A percentile compares a stretch with the other conserved stretches of the same genome.
Conservation (phyloP, 352 stramenopile genomes). For the Pythium rhizo-oryzae region DNA sequence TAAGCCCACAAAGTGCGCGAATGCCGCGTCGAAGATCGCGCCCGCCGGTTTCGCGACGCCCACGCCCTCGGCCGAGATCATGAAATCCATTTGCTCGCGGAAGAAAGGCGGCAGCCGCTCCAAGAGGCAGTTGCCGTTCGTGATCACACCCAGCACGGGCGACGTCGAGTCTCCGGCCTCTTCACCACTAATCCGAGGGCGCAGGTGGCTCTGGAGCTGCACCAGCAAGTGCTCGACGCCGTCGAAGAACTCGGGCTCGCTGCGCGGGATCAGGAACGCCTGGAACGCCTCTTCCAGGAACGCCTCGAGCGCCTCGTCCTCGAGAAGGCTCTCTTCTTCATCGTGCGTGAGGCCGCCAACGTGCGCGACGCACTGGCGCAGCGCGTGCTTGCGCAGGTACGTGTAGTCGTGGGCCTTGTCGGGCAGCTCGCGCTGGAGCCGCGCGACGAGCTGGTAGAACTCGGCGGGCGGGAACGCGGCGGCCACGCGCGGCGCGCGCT, state of each 20-base stretch:
- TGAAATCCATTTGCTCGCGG: slow-evolving; percentile 43
- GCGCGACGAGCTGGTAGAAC: slow-evolving; percentile 45
- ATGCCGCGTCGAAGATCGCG: slow-evolving; percentile 62
- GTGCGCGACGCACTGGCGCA: slow-evolving; percentile 46
- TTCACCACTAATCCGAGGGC: not conserved
- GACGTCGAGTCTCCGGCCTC: not conserved
- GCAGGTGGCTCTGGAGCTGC: slow-evolving; percentile 39
- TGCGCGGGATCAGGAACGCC: slow-evolving; percentile 60
- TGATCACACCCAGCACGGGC: slow-evolving; percentile 57
- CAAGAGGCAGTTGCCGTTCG: slow-evolving; percentile 73
- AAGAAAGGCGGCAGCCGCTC: slow-evolving; percentile 50
- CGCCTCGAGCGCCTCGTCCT: slow-evolving; percentile 31
- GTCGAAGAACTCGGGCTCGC: slow-evolving; percentile 62
- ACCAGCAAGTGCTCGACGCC: slow-evolving; percentile 54
- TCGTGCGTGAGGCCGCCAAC: slow-evolving; percentile 15
- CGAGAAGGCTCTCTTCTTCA: not conserved
- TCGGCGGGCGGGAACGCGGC: slow-evolving; percentile 43
- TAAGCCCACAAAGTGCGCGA: slow-evolving; percentile 40
- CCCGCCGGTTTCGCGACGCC: slow-evolving; percentile 46
- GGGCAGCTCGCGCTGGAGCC: slow-evolving; percentile 47
- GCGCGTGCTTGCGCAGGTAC: slow-evolving; percentile 61
- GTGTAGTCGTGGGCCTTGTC: slow-evolving; percentile 68
- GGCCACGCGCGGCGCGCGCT: slow-evolving; percentile 37
- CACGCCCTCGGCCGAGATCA: slow-evolving; percentile 58
- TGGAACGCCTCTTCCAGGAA: slow-evolving; percentile 59